phyloP scores from a whole-genome alignment of 139 green algal species.

The Tetradesmus lagerheimii region DNA sequence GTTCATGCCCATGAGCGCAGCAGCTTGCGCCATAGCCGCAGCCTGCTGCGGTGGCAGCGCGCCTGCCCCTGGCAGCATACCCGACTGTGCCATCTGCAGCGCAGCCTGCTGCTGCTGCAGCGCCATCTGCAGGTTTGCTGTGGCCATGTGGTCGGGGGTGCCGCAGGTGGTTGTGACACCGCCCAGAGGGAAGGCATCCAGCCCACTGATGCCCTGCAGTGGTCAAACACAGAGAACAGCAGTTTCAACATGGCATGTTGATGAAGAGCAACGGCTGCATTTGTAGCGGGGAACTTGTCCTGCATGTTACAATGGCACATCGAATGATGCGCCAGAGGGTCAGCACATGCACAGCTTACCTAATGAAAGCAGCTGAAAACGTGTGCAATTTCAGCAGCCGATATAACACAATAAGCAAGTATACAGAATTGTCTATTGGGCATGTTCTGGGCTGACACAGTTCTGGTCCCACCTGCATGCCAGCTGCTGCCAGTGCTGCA shows the following conservation, averaged over 20 bases:
- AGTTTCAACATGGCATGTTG: background rate
- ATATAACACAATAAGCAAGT: background rate
- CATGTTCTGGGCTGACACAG: no score
- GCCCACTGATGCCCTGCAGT: background rate
- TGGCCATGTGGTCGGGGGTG: slow-evolving; percentile 1
- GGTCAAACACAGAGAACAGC: background rate
- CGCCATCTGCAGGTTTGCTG: slow-evolving; percentile 20
- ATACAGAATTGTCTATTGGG: background rate
- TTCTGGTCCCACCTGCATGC: background rate
- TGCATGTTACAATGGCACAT: no score
- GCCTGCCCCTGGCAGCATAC: background rate
- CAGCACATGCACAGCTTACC: no score
- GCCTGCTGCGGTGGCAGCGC: slow-evolving; percentile 2
- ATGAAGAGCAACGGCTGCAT: no score
- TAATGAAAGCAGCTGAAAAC: no score
- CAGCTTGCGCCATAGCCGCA: slow-evolving; percentile 34
- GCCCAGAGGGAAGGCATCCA: slow-evolving; percentile 22
- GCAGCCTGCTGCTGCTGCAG: slow-evolving; percentile 48
- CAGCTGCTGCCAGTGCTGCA: background rate
- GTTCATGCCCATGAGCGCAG: slow-evolving; percentile 38
- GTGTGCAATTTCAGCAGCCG: background rate
- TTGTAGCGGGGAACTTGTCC: no score
- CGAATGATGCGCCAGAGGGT: no score
- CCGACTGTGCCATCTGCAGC: background rate
- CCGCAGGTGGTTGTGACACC: background rate